Conservation (phyloP, 2,329 filamentous ascomycete genomes). For the Beauveria pseudobassiana region DNA sequence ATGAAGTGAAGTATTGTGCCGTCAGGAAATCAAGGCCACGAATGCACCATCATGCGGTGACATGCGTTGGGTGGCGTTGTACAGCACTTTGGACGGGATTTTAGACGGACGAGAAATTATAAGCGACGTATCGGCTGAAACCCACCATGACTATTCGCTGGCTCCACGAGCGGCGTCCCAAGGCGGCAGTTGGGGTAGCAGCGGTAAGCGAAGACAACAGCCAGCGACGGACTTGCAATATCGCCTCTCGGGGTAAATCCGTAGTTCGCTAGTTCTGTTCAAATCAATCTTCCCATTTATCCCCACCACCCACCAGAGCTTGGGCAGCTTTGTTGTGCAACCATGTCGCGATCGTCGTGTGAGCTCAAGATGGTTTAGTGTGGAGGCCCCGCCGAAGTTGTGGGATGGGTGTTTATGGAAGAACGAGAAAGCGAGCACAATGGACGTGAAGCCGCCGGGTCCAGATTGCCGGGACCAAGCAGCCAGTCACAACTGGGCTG, state of each 20-base stretch:
- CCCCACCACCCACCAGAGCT: background rate
- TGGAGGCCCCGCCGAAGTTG: background rate
- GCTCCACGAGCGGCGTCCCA: background rate
- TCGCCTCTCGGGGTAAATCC: background rate
- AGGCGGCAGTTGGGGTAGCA: background rate
- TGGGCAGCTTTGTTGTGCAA: background rate
- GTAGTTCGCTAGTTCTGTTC: background rate
- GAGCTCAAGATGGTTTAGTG: background rate
- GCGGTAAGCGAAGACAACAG: background rate
- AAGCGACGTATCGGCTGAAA: too few species aligned
- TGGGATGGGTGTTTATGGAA: background rate
- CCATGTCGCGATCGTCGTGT: background rate
- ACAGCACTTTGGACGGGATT: too few species aligned
- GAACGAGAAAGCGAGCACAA: background rate
- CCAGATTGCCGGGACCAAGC: constrained; percentile 9
- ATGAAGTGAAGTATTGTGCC: background rate
- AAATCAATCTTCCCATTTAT: background rate
- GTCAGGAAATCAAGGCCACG: background rate
- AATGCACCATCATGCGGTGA: too few species aligned
- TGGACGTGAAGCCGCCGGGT: constrained; percentile 3
- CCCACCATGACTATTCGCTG: background rate
- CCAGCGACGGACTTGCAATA: background rate
- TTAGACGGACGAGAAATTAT: too few species aligned
- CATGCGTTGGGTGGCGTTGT: too few species aligned
- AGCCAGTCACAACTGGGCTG: constrained; percentile 1